These are phyloP conservation scores for Microbotryum silenes-acaulis DNA, from an alignment of 1,284 basidiomycete species.

Conservation along the genomic window DNA sequence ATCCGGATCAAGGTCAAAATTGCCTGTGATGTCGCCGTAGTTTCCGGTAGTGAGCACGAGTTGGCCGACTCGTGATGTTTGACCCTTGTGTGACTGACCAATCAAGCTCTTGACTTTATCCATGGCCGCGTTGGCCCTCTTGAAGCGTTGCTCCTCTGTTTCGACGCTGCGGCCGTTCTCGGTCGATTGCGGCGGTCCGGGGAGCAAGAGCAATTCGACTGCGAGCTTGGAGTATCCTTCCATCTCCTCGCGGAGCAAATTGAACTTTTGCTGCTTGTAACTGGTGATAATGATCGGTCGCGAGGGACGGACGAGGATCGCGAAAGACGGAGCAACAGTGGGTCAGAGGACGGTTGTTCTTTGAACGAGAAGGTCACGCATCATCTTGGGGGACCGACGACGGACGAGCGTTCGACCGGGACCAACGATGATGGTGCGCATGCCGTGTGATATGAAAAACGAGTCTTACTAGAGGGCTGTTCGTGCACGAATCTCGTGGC, in stretches of 20 bases:
- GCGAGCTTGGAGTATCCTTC: slow-evolving; percentile 93
- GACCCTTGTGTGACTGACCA: slow-evolving; percentile 40
- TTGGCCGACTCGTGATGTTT: neutral
- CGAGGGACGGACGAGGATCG: neutral
- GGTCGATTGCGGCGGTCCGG: slow-evolving; percentile 56
- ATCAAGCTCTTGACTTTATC: slow-evolving; percentile 65
- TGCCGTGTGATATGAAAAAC: slow-evolving; percentile 1
- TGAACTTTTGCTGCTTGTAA: slow-evolving; percentile 98
- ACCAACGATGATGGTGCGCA: slow-evolving; percentile 5
- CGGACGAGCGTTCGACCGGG: too few species aligned
- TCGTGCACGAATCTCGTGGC: slow-evolving; percentile 65
- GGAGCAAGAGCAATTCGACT: slow-evolving; percentile 68
- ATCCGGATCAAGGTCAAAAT: slow-evolving; percentile 92
- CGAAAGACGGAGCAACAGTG: neutral
- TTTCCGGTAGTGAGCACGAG: neutral
- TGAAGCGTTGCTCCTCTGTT: slow-evolving; percentile 21
- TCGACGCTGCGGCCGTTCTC: slow-evolving; percentile 9
- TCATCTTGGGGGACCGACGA: too few species aligned
- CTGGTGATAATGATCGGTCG: slow-evolving; percentile 30
- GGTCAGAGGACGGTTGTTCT: neutral
- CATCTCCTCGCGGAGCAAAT: slow-evolving; percentile 90
- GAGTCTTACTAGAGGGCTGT: slow-evolving; percentile 66
- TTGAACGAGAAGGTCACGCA: too few species aligned
- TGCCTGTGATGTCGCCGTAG: slow-evolving; percentile 45
- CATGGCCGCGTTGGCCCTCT: slow-evolving; percentile 37